Base-by-base conservation (phyloP, 306 rosid genomes). In the Macrotyloma uniflorum region DNA sequence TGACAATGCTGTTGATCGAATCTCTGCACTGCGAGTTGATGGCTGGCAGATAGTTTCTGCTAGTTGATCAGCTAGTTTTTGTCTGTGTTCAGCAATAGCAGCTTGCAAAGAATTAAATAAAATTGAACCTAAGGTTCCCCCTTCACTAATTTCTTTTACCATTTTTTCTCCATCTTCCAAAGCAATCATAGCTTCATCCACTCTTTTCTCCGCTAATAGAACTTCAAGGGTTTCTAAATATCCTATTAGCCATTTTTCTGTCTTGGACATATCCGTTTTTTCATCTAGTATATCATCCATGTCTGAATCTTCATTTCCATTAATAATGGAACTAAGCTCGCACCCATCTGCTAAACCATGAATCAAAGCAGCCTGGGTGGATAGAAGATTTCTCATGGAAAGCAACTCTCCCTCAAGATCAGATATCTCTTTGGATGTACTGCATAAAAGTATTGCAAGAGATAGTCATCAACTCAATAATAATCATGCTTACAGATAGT, bases 361-460 rank as follows among this genome's bases (percentile, higher is more conserved):
- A 79, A 92, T 87, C 16, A 89, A 82, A 79, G 91, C 91, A 55
- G 96, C 97, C 71, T 91, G 98, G 45, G 85, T 89, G 20, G 94
- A 88, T 53, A 92, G 77, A 19, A 92, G 97, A 77, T 92, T 95
- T 85, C 97, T 91, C 95, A 95, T 90, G 36, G 94, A 88, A 72
- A 92, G 87, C 8, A 95, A 86, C 76, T 95, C 93, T 10, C 98
- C 98, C 69, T 95, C 98, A 65, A 95, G 98, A 82, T 91, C 93
- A 49, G 96, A 84, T 66, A 95, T 95, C 85, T 91, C 97, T 83
- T 83, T 90, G 33, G 98, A 92, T 58, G 98, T 92, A 16, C 98
- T 95, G 85, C 83, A 76, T 64, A 68, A 33, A 55, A 72, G 50
- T 51, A 36, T 68, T 70, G 50, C 50, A 74, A n/a, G 16, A 20